phyloP scores from a whole-genome alignment of 208 protist genomes.

The Leishmania martiniquensis region DNA sequence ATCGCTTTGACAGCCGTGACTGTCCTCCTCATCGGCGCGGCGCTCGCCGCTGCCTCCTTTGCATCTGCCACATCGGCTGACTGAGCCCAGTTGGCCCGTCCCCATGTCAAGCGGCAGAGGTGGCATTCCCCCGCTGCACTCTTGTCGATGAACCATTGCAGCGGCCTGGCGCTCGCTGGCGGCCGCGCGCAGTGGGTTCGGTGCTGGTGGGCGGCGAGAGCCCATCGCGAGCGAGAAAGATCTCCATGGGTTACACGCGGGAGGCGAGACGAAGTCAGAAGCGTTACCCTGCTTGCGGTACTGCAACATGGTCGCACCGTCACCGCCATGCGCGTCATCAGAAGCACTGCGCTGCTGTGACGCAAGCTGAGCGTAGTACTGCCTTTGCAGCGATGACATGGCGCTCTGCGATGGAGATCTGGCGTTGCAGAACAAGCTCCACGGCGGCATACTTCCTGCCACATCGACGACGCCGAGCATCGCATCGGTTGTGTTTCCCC shows the following conservation, averaged over 20 bases:
- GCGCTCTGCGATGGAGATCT: background rate
- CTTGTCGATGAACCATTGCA: slow-evolving; percentile 3
- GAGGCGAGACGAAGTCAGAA: background rate
- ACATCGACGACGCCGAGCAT: slow-evolving; percentile 47
- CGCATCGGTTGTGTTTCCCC: slow-evolving; percentile 46
- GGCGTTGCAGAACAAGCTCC: slow-evolving; percentile 23
- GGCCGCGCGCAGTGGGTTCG: slow-evolving; percentile 20
- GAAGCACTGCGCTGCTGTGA: slow-evolving; percentile 7
- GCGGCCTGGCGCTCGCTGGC: slow-evolving; percentile 19
- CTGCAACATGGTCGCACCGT: background rate
- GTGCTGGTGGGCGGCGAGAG: background rate
- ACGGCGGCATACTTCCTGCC: slow-evolving; percentile 44
- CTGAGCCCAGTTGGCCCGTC: background rate
- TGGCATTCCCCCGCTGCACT: background rate
- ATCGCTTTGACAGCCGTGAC: background rate
- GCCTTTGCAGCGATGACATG: slow-evolving; percentile 17
- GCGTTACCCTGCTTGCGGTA: background rate
- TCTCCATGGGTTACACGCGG: background rate
- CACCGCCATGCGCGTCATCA: background rate
- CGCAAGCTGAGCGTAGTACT: slow-evolving; percentile 30
- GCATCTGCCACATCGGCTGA: background rate
- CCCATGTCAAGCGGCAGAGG: slow-evolving; percentile 23
- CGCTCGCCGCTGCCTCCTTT: background rate
- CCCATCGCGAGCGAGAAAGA: background rate
- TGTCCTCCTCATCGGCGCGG: background rate